Evolutionary conservation across 179 eudicot species (phyloP), one percentile per base, ranked within the genome.

Genomic region (Amaranthus tricolor): DNA sequence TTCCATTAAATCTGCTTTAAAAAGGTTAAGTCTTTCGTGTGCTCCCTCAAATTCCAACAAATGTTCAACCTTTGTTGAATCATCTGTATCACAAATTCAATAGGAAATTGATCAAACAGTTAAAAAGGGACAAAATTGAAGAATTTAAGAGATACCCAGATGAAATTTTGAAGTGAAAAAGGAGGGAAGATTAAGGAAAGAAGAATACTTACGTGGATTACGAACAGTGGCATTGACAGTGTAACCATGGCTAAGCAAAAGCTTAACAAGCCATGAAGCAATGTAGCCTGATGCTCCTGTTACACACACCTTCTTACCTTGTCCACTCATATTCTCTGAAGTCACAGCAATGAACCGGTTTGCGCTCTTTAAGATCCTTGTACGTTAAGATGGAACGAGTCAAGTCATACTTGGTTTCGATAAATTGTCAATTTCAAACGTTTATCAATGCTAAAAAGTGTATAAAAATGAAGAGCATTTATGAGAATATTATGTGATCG

Each of bases 201-300:
- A 67, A 9, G 6, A 56, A 5, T 64, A 78, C 81, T 65, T 48
- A 78, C 81, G 56, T 48, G 64, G 45, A 15, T 7, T 5, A 8
- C 81, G 81, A 72, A 78, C 81, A 19, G 76, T 78, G 44, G 61
- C 81, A 54, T 74, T 57, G 7, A 79, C 75, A 15, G 58, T 71
- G 70, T 79, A 79, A n/a, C 75, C 75, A 12, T 54, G 78, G 0
- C 62, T 50, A 24, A 79, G 82, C 66, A 79, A 56, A 17, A 79
- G 66, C 67, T 74, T 79, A 20, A 79, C 71, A 31, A 79, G 66
- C 82, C 82, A 79, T 47, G 78, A 74, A 43, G 77, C 77, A 6
- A 78, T 53, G 57, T 59, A 78, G 55, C 81, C 81, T 0, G 81
- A 78, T 44, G 75, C 82, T 56, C 82, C 82, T 1, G 82, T 79